Evolutionary conservation across 768 basidiomycete species (phyloP).

Genomic region (Trametes coccinea): DNA sequence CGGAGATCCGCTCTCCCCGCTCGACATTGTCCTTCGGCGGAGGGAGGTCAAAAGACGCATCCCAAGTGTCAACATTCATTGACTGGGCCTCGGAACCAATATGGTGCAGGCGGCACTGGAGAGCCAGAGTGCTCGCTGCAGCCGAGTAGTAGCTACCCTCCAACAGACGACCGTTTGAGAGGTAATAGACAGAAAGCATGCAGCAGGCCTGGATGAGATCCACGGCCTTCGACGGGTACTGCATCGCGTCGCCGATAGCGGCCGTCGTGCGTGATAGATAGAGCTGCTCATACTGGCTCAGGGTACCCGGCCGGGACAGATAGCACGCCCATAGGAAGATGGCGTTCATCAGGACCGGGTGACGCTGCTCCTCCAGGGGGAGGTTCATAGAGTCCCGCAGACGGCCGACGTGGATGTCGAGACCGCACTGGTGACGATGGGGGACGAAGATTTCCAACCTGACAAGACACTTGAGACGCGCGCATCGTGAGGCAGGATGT

Average conservation of each 20-base stretch:
- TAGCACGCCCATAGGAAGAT: conserved; percentile 86
- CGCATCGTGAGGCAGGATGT: conserved; percentile 11
- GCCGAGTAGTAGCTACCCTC: conserved; percentile 80
- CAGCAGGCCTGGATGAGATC: conserved; percentile 80
- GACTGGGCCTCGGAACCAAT: conserved; percentile 38
- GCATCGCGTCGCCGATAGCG: conserved; percentile 62
- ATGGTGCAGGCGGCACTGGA: conserved; percentile 71
- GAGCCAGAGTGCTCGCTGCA: conserved; percentile 68
- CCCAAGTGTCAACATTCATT: conserved; percentile 23
- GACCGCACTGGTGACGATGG: conserved; percentile 72
- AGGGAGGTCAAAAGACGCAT: conserved; percentile 49
- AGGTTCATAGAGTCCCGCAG: conserved; percentile 61
- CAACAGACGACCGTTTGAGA: conserved; percentile 72
- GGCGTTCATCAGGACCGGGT: conserved; percentile 76
- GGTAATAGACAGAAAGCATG: conserved; percentile 72
- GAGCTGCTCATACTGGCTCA: conserved; percentile 70
- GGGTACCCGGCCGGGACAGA: conserved; percentile 67
- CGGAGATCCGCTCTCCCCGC: conserved; percentile 68
- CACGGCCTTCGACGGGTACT: conserved; percentile 52
- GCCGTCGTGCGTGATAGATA: conserved; percentile 68
- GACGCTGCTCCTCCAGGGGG: conserved; percentile 60
- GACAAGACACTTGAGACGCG: conserved; percentile 4
- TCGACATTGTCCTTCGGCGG: conserved; percentile 59
- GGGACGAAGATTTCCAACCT: conserved; percentile 77
- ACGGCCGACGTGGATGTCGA: conserved; percentile 67